Percentiles rank a stretch among this genome's conserved stretches.
phyloP scores from a whole-genome alignment of 1,284 basidiomycete species.

The Boletus calvinii region DNA sequence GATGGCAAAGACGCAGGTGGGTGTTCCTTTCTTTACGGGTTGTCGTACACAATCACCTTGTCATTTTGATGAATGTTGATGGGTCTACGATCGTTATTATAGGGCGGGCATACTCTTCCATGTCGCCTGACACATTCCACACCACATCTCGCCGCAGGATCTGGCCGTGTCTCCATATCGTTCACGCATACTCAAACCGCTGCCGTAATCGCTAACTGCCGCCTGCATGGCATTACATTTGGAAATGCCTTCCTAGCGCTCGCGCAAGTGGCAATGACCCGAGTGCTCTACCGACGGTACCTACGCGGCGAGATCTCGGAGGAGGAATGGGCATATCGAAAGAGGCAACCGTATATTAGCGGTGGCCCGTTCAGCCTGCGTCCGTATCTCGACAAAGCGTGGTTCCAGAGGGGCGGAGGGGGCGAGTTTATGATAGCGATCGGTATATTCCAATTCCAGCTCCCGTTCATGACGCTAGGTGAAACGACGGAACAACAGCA shows the following conservation, averaged over 20 bases:
- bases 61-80: not conserved
- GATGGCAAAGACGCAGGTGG: constrained; percentile 25
- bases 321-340: constrained; percentile 24
- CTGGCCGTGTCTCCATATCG: constrained; percentile 24
- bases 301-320: constrained; percentile 45
- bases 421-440: too few relatives aligned
- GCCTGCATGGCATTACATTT: constrained; percentile 45
- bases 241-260: constrained; percentile 51
- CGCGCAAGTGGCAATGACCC: constrained; percentile 52
- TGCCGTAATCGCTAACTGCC: constrained; percentile 40
- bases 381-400: too few relatives aligned
- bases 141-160: constrained; percentile 37
- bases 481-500: too few relatives aligned
- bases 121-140: constrained; percentile 39
- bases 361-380: too few relatives aligned
- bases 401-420: too few relatives aligned
- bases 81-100: not conserved
- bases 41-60: too few relatives aligned
- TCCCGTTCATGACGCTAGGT: too few relatives aligned
- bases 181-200: constrained; percentile 32
- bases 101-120: constrained; percentile 62
- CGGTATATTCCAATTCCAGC: too few relatives aligned
- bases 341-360: too few relatives aligned
- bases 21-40: not conserved
- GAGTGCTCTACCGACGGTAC: constrained; percentile 49